Evolutionary conservation across 2,329 filamentous ascomycete species (phyloP), one percentile per base, ranked within the genome.

Genomic region (Pseudocercospora pini-densiflorae): DNA sequence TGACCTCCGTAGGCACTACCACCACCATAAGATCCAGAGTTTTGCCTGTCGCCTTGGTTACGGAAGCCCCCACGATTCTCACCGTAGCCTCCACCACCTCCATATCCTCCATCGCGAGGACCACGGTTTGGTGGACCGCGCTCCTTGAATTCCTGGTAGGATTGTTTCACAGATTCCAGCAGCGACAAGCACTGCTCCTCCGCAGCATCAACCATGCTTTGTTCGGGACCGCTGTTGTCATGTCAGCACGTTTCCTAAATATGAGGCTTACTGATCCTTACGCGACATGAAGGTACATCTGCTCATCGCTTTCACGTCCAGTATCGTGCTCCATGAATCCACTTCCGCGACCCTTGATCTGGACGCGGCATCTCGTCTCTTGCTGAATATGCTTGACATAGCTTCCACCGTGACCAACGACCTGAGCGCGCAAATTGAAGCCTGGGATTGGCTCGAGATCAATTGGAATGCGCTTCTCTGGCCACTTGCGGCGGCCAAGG

Each of bases 341-440:
- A 61, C 94, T 98, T 45, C 94, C 94, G 70, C 92, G 92, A 19
- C 95, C 95, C 79, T 99, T 99, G 82, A 99, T 99, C 79, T 99
- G 95, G 27, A 99, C 95, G 73, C 94, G 92, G 79, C 95, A 98
- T 68, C 92, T 88, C 14, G 95, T 98, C 80, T 97, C 93, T 77
- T 94, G 90, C 80, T 98, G 95, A 71, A 99, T 98, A 77, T 97
- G 94, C 81, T 99, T 99, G 68, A 99, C 95, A 77, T 98, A 97
- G 51, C 92, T 91, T 67, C 95, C 95, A 33, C 93, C 93, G 73
- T 94, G 92, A 59, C 95, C 95, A 62, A 99, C 95, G 55, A 99
- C 94, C 78, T 98, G 94, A 61, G 95, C 95, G 70, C 95, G 91
- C 57, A 99, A 84, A 77, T 99, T 99, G 82, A 99, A 99, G 21